These are phyloP conservation scores for Plasmodium blacklocki DNA, from an alignment of 169 alveolate genomes.

Conservation along the genomic window DNA sequence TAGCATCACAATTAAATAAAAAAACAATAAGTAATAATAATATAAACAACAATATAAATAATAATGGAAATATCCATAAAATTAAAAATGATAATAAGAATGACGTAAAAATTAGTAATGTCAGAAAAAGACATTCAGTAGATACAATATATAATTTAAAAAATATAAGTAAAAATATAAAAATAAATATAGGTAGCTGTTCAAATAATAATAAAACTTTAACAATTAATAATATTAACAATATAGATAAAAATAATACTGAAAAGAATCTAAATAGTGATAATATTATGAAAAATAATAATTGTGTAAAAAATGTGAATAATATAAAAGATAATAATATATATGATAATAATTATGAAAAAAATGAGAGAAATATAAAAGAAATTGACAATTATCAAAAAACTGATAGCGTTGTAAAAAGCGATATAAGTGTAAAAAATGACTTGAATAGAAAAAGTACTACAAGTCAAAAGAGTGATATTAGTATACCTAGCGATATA, in stretches of 20 bases:
- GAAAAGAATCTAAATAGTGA: constrained; percentile 14
- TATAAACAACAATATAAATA: background rate
- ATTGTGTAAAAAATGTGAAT: background rate
- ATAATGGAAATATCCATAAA: constrained; percentile 19
- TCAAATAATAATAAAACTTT: too few relatives aligned
- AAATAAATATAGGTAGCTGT: constrained; percentile 61
- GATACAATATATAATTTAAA: constrained; percentile 11
- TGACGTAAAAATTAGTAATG: background rate
- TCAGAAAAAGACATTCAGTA: constrained; percentile 5
- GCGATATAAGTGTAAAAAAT: constrained; percentile 1
- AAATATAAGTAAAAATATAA: constrained; percentile 31
- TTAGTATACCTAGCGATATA: background rate
- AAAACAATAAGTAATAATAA: background rate
- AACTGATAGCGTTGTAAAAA: background rate
- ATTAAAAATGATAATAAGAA: background rate
- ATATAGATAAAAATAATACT: background rate
- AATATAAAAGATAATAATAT: constrained; percentile 18
- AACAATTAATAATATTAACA: too few relatives aligned
- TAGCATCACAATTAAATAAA: constrained; percentile 3
- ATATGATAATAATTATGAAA: too few relatives aligned
- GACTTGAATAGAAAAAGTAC: background rate
- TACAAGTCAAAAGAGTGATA: background rate
- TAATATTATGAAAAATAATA: constrained; percentile 4
- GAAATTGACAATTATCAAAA: too few relatives aligned
- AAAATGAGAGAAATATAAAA: too few relatives aligned